Evolutionary conservation across 805 yeast species (phyloP), one percentile per base, ranked within the genome.

Genomic region (Limtongia smithiae): DNA sequence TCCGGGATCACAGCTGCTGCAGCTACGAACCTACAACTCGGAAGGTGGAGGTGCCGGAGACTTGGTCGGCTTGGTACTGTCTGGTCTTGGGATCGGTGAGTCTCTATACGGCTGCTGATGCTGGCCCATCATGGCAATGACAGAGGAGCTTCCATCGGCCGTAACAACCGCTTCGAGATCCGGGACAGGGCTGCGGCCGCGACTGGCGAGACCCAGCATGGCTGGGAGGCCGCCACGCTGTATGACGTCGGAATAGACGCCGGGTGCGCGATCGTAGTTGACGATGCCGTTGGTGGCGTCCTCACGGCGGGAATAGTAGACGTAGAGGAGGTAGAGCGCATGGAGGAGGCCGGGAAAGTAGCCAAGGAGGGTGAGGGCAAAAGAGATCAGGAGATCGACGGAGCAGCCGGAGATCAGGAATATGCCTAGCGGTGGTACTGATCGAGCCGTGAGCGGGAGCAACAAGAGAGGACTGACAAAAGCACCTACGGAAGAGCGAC

Each of bases 351-450:
- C 88, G 1, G 88, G 88, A 37, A 82, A 65, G 61, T 77, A 81
- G 27, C 85, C 86, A 49, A 82, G 69, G 45, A 77, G 56, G 3
- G 86, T 79, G 60, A 82, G 73, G 30, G 80, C 59, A 35, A 80
- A 66, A 62, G 81, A 82, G 54, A 82, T 48, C 22, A 74, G 59
- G 21, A 75, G 63, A 37, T 83, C 85, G 24, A 69, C 62, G 2
- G 83, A 71, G 59, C 79, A 80, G 15, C 58, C 58, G 3, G 51
- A 41, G 45, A 52, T 48, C 51, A 54, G 35, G 32, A 41, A 34
- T 14, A 54, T 52, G 14, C 57, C 58, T 9, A 51, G 37, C 4
- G 58, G 58, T 4, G 58, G 58, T 9, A 54, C 57, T 52, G 30
- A 11, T n/a, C 5, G 9, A 3, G 39, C 36, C 6, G 41, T 4